Percentiles rank a stretch among this genome's conserved stretches.
Evolutionary conservation across 495 filamentous ascomycete species (phyloP).

Genomic region (Xylaria intraflava): DNA sequence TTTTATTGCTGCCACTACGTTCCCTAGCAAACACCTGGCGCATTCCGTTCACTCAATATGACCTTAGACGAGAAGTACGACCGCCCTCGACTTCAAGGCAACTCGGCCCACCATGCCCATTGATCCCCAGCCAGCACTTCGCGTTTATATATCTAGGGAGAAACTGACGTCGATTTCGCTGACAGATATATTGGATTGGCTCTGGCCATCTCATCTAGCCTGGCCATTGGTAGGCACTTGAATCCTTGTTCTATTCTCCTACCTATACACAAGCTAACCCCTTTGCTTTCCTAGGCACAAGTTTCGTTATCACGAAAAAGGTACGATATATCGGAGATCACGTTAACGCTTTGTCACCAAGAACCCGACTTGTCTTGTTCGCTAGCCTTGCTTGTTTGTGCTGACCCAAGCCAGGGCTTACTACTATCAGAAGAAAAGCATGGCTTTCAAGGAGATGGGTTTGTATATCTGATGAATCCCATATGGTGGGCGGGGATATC

Average conservation of each 20-base stretch:
- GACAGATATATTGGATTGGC: constrained; percentile 82
- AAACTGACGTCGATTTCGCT: constrained; percentile 28
- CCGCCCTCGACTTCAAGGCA: constrained; percentile 7
- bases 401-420: constrained; percentile 56
- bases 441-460: constrained; percentile 96
- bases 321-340: constrained; percentile 35
- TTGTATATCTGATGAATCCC: constrained; percentile 83
- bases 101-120: background rate
- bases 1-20: constrained; percentile 14
- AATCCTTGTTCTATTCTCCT: background rate
- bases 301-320: constrained; percentile 93
- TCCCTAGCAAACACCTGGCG: constrained; percentile 16
- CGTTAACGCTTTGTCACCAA: background rate
- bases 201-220: constrained; percentile 82
- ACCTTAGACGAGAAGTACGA: constrained; percentile 84
- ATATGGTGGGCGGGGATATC: constrained; percentile 93
- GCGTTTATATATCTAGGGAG: background rate
- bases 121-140: background rate
- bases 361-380: constrained; percentile 10
- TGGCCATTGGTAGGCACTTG: constrained; percentile 76
- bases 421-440: constrained; percentile 82
- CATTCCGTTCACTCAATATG: constrained; percentile 39
- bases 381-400: constrained; percentile 3
- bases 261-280: constrained; percentile 21
- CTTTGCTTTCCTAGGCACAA: constrained; percentile 54